Base-by-base conservation (phyloP, 2,329 filamentous ascomycete genomes). In the Aspergillus aculeatinus region DNA sequence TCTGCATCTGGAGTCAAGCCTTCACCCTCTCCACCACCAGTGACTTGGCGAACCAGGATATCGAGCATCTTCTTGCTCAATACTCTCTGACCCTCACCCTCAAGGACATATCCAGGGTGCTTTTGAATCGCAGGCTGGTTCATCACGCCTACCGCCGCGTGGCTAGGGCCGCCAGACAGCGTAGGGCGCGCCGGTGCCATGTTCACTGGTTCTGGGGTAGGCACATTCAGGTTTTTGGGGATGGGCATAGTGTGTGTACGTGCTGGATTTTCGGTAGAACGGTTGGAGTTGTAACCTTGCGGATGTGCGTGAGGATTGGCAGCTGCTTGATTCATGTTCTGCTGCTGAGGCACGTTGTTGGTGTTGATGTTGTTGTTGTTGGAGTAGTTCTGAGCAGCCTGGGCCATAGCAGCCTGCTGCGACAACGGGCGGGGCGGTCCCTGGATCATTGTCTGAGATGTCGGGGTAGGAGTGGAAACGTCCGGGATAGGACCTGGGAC, bases 51-150 rank as follows among this genome's bases (percentile, higher is more conserved):
- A 9, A 98, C 93, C 42, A 99, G 83, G 74, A 97, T 94, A 71
- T 99, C 93, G 47, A 99, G 83, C 79, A 96, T 98, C 80, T 96
- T 96, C 85, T 97, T 97, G 79, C 90, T 96, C n/a, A 99, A 82
- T 1, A 99, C 90, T 48, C 93, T 89, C 70, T 97, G 92, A 27
- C 92, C 92, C 72, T 96, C 93, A 31, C 91, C 91, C 73, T 98
- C 94, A 60, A 97, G 87, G 59, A 91, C 90, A 75, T 91, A 96
- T 0, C 88, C 87, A 0, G 92, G 91, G 49, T 91, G 86, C 71
- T 92, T 93, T 58, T 88, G 81, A 62, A 98, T 85, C 2, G 91
- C 91, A 0, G 95, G 93, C 70, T 96, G 92, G 55, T 89, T 88
- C 84, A 97, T 90, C 53, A 95, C 88, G 56, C 92, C 92, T 56